Base-by-base conservation (phyloP, 1,284 basidiomycete genomes). In the Vanrija sp. region DNA sequence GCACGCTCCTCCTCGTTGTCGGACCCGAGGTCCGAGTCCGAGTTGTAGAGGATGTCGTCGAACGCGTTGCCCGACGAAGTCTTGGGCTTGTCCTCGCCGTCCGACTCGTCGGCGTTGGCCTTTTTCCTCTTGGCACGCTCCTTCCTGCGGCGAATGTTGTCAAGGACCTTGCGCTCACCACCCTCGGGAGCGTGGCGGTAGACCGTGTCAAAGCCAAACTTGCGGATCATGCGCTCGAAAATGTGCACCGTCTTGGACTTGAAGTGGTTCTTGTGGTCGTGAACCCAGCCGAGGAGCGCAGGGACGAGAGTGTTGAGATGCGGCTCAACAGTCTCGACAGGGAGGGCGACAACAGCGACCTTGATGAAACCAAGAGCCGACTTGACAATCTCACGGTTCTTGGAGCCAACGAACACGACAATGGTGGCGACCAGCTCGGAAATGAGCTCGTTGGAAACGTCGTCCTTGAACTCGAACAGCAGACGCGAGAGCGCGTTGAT, bases 231-330 rank as follows among this genome's bases (percentile, higher is more conserved):
- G 46, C 96, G 85, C 80, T 98, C 96, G 66, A 98, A 92, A 57
- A 98, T 93, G 76, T 98, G 94, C 45, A 92, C 85, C 14, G 97
- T 91, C 79, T 97, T 98, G 53, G 84, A 82, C 76, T 98, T 98
- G 84, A 99, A 98, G 75, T 98, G 95, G 72, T 98, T 97, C 75
- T 95, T 95, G 80, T 98, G 94, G 73, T 97, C 93, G 69, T 95
- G 90, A 6, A 91, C 91, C 92, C 95, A 96, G 53, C 82, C 82
- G 23, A 98, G 80, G 16, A 99, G 81, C 0, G 87, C 88, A 0
- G 91, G 89, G 0, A 98, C 89, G 14, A 98, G 81, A 18, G 81
- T 80, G 26, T 82, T 80, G 14, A 98, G 81, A 68, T 94, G 86
- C 0, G 86, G 86, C 25, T 83, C 83, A 46, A 98, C 80, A 46